Percentiles rank a stretch among this genome's conserved stretches.
phyloP scores from a whole-genome alignment of 2,329 filamentous ascomycete genomes.

The Coleophoma crateriformis region DNA sequence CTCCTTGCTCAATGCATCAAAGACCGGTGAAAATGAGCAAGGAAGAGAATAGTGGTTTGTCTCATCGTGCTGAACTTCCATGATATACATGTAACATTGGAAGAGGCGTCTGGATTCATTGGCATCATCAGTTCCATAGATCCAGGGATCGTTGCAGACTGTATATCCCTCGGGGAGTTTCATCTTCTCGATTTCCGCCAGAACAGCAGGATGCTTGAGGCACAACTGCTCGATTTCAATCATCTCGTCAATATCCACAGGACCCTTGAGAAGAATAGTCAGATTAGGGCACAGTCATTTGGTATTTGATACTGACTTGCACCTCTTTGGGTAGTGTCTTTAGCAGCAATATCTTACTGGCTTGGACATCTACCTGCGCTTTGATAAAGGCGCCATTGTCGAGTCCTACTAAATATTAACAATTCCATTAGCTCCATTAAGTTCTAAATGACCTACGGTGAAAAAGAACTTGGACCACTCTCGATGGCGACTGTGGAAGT shows the following conservation, averaged over 20 bases:
- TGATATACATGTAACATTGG: constrained; percentile 18
- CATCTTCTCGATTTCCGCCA: constrained; percentile 11
- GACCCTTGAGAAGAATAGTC: constrained; percentile 7
- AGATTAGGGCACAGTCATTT: background rate
- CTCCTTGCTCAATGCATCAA: constrained; percentile 14
- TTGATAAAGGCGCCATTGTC: background rate
- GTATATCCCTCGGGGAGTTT: constrained; percentile 12
- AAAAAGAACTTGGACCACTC: background rate
- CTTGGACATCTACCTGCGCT: background rate
- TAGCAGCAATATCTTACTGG: background rate
- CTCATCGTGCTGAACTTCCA: constrained; percentile 11
- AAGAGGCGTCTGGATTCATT: constrained; percentile 4
- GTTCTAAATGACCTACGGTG: background rate
- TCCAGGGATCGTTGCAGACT: constrained; percentile 19
- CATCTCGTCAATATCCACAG: constrained; percentile 18
- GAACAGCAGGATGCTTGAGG: constrained; percentile 13
- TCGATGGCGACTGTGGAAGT: background rate
- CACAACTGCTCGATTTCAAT: constrained; percentile 16
- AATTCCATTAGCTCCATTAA: background rate
- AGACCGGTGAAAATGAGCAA: constrained; percentile 16
- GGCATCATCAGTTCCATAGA: constrained; percentile 16
- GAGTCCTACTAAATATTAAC: background rate
- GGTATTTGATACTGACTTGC: background rate
- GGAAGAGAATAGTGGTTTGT: constrained; percentile 21
- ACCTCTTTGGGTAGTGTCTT: background rate